phyloP scores from a whole-genome alignment of 2,329 filamentous ascomycete species.

The Xylaria hypoxylon region DNA sequence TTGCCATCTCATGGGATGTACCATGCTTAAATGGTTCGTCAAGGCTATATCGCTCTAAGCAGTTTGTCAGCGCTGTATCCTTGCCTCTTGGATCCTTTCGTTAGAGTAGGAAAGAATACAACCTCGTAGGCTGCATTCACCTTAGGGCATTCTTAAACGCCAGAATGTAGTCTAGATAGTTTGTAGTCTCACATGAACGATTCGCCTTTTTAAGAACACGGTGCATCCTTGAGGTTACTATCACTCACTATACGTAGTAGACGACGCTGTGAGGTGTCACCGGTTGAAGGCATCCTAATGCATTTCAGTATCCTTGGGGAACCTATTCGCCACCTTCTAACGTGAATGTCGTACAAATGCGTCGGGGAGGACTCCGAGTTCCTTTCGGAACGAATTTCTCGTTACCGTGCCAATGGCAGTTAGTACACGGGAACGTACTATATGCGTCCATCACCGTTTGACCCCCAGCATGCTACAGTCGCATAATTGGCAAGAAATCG shows the following conservation, averaged over 20 bases:
- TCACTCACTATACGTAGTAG: background rate
- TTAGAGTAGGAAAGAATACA: background rate
- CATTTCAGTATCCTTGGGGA: background rate
- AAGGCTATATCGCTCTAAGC: background rate
- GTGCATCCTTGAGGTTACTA: background rate
- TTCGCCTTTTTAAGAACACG: background rate
- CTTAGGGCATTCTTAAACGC: background rate
- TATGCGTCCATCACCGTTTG: background rate
- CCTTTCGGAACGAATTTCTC: background rate
- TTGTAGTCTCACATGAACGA: constrained; percentile 9
- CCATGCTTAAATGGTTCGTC: background rate
- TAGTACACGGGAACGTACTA: constrained; percentile 5
- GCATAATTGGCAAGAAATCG: background rate
- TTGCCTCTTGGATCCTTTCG: background rate
- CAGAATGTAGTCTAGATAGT: background rate
- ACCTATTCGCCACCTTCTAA: background rate
- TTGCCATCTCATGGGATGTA: background rate
- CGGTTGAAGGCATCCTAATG: background rate
- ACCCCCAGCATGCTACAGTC: background rate
- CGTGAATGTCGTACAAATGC: constrained; percentile 7
- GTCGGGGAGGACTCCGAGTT: background rate
- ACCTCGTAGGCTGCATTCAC: background rate
- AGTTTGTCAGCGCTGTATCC: background rate
- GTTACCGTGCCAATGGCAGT: background rate
- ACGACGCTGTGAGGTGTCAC: background rate